Base-by-base conservation (phyloP, 2,329 filamentous ascomycete species). In the Aspergillus transmontanensis region DNA sequence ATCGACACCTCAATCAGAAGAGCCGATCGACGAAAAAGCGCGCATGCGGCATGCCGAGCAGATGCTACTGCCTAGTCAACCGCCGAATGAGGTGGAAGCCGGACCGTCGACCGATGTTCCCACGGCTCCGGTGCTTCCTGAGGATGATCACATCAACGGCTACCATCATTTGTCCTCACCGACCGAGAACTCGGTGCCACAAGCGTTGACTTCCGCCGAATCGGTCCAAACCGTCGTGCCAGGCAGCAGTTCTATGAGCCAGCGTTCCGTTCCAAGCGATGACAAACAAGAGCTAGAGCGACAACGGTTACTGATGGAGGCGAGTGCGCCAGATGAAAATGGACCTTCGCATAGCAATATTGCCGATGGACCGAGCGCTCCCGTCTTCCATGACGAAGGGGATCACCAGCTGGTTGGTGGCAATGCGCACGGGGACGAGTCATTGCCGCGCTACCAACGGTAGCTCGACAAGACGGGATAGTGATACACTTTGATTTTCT, bases 221-320 rank as follows among this genome's bases (percentile, higher is more conserved):
- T 76, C 74, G 9, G 59, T 75, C 46, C 73, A 74, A 70, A 73
- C 73, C 9, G 69, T 74, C 30, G 62, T 75, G 23, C 63, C 69
- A 56, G 53, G 78, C 65, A 63, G 78, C 72, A 62, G 75, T 69
- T 3, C 79, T 80, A 6, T 82, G 81, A 6, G 58, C 53, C 65
- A 72, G 54, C 58, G 69, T 54, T 51, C 64, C 36, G 60, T 81
- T 0, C 53, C 72, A 61, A 26, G 68, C 60, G 91, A 95, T 60
- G 94, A 96, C 75, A 95, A 96, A 75, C 88, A 89, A 69, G 92
- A 96, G 73, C 80, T 93, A 7, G 90, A 94, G 73, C 83, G 88
- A 23, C 85, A 81, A 61, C 82, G 89, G 43, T 76, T 92, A n/a
- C 80, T 90, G 64, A 80, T 83, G 58, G 85, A 90, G 70, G 86